Conservation (phyloP, 108 stramenopile species). For the Discostella pseudostelligera region DNA sequence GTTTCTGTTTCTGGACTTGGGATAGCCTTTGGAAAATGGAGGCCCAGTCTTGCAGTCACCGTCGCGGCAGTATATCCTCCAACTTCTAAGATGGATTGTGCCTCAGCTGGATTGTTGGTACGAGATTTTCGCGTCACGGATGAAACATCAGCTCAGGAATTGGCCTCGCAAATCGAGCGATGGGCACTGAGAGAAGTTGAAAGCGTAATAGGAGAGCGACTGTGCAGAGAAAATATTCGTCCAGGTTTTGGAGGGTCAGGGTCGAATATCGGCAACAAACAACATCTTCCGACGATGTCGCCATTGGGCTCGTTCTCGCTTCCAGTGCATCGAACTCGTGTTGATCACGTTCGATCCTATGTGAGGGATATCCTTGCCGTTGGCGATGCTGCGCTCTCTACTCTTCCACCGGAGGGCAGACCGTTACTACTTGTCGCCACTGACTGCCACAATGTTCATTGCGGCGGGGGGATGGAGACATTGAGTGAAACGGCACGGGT, state of each 20-base stretch:
- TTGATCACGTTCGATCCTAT: constrained; percentile 50
- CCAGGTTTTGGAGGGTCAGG: constrained; percentile 30
- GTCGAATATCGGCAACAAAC: constrained; percentile 19
- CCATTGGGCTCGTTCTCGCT: constrained; percentile 18
- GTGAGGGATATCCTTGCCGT: constrained; percentile 69
- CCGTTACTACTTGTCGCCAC: constrained; percentile 70
- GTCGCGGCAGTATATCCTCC: constrained; percentile 78
- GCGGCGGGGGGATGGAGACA: constrained; percentile 60
- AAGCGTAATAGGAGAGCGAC: constrained; percentile 61
- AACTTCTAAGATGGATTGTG: constrained; percentile 45
- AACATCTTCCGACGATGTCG: constrained; percentile 8
- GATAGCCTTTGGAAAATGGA: constrained; percentile 51
- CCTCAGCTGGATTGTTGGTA: constrained; percentile 63
- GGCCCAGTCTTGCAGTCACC: constrained; percentile 63
- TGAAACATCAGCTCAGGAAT: constrained; percentile 45
- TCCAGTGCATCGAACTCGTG: constrained; percentile 7
- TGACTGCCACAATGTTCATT: constrained; percentile 68
- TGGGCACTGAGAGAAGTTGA: constrained; percentile 79
- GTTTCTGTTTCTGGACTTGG: constrained; percentile 44
- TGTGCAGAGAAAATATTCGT: constrained; percentile 37
- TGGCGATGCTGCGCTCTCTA: constrained; percentile 70
- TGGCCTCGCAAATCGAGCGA: constrained; percentile 54
- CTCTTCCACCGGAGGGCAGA: constrained; percentile 65
- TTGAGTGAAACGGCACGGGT: constrained; percentile 52
- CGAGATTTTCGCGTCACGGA: constrained; percentile 69